Evolutionary conservation across 805 yeast genomes (phyloP), one percentile per base, ranked within the genome.

Genomic region (Monosporozyma siamensis): DNA sequence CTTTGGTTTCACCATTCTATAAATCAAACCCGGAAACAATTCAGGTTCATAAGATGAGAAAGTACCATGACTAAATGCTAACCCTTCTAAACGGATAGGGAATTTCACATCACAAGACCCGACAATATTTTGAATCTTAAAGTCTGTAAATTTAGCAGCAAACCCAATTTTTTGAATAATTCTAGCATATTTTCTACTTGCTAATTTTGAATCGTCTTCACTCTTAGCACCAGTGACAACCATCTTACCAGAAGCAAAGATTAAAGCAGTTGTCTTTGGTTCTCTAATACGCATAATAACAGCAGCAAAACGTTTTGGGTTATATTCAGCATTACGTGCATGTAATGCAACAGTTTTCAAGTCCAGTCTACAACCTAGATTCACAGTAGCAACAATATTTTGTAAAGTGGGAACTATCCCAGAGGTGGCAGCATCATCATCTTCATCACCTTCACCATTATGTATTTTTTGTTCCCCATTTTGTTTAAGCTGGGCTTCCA

Each of bases 211-310:
- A 62, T 92, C 97, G 61, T 92, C 97, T 64, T 92, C 98, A 29
- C 95, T 83, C 65, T 92, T 92, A 20, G 98, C 98, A 76, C 98
- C 98, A 24, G 97, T 92, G 12, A 92, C 98, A 53, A 92, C 98
- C 98, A 92, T 92, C 66, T 92, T 92, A 58, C 98, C 98, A 2
- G 97, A 88, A 1, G 98, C 98, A 65, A 92, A 92, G 51, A 92
- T 92, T 53, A 92, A 72, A 0, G 98, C 97, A 2, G 98, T 92
- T 1, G 98, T 92, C 65, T 92, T 92, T 14, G 98, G 98, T 64
- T 92, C 98, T 66, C 98, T 78, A 54, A 92, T 92, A 74, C 98
- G 85, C 98, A 92, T 92, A 54, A 92, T 92, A 39, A 92, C 98
- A 45, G 98, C 98, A 11, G 98, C 98, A 70, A 92, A 92, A 71